Evolutionary conservation across 2,329 filamentous ascomycete genomes (phyloP).

Genomic region (Fusarium temperatum): DNA sequence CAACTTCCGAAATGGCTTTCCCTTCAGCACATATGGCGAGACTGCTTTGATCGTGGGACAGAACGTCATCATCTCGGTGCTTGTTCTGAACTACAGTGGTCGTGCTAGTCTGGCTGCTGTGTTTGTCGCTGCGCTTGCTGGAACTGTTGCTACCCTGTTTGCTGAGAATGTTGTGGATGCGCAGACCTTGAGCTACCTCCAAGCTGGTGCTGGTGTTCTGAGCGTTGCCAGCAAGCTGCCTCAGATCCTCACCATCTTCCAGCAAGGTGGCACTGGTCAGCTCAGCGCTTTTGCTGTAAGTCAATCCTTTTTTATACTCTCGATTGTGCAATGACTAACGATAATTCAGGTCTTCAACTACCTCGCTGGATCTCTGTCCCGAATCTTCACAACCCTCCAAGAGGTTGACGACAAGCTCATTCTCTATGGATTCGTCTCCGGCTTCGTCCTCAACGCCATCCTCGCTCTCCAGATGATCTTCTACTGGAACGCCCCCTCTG

Average conservation of each 20-base stretch:
- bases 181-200: slow-evolving; percentile 75
- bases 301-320: slow-evolving; percentile 22
- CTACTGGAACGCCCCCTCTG: slow-evolving; percentile 84
- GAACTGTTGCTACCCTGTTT: slow-evolving; percentile 75
- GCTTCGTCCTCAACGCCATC: slow-evolving; percentile 88
- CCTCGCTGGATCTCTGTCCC: slow-evolving; percentile 87
- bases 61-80: slow-evolving; percentile 86
- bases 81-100: slow-evolving; percentile 86
- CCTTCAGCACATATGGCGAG: slow-evolving; percentile 97
- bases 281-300: slow-evolving; percentile 94
- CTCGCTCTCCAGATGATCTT: slow-evolving; percentile 91
- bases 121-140: slow-evolving; percentile 81
- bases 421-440: slow-evolving; percentile 91
- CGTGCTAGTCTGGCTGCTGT: slow-evolving; percentile 73
- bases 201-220: slow-evolving; percentile 84
- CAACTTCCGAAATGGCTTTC: slow-evolving; percentile 89
- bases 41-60: slow-evolving; percentile 90
- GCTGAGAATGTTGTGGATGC: slow-evolving; percentile 70
- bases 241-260: slow-evolving; percentile 88
- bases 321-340: background rate
- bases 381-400: slow-evolving; percentile 97
- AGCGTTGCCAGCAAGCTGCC: slow-evolving; percentile 92
- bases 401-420: slow-evolving; percentile 98
- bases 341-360: slow-evolving; percentile 90
- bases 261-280: slow-evolving; percentile 89